Evolutionary conservation across 176 grass and related monocot genomes (phyloP), one percentile per base, ranked within the genome.

Genomic region (Phoenix roebelenii): DNA sequence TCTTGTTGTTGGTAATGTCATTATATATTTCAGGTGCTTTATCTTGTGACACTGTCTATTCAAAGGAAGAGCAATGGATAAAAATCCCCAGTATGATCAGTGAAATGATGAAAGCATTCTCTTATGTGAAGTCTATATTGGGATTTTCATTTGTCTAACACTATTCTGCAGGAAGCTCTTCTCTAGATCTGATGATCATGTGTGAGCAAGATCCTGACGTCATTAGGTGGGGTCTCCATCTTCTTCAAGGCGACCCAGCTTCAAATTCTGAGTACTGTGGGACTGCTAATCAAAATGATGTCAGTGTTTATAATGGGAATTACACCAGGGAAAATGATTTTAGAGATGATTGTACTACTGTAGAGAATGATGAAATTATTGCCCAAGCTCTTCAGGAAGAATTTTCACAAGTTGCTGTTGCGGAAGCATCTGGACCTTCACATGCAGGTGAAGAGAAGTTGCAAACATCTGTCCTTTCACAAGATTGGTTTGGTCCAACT

Each of bases 161-260:
- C 35, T 44, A 3, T 44, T 44, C 35, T 44, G 35, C 35, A 44
- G 12, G 35, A 14, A 44, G 1, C 35, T 44, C 7, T 44, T 44
- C 32, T 35, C 35, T 70, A 59, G 59, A 59, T 16, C 59, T 26
- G 23, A 77, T 85, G 64, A 75, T 83, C 55, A 53, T 85, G 76
- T 71, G 28, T 5, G 65, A 83, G 3, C 69, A 78, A 51, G 85
- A 89, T 77, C 89, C 69, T 26, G 71, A 80, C 10, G 35, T 95
- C 54, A 23, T 62, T 68, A 73, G 89, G 70, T 89, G 89, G 85
- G 90, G 85, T 26, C 85, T 95, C 28, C 82, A 89, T 61, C 82
- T 66, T 49, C 73, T 95, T 58, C 77, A 60, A 32, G 55, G 23
- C 44, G 74, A 68, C 16, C 18, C 29, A 3, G 49, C 53, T 12